Evolutionary conservation across 345 rosid species (phyloP).

Genomic region (Syzygium aromaticum): DNA sequence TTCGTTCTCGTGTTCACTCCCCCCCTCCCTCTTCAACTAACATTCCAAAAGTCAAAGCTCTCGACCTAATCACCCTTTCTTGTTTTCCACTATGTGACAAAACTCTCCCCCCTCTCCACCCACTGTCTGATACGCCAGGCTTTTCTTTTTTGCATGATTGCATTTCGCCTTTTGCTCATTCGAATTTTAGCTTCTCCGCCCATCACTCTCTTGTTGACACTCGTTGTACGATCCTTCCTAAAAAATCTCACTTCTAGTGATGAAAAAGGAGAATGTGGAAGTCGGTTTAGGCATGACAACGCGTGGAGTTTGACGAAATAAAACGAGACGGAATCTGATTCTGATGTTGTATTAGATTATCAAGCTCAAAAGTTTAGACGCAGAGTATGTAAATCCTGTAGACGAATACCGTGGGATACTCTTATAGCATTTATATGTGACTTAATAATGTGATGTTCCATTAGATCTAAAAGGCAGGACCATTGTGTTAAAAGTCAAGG

Average conservation of each 20-base stretch:
- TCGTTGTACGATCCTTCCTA: too few species aligned
- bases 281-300: too few species aligned
- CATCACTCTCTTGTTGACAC: background rate
- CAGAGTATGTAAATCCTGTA: too few species aligned
- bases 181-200: background rate
- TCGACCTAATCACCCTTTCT: background rate
- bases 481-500: background rate
- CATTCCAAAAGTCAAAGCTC: background rate
- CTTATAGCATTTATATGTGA: background rate
- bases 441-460: too few species aligned
- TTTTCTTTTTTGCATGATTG: background rate
- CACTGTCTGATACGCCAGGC: background rate
- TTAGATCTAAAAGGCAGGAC: background rate
- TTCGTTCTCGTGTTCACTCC: background rate
- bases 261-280: too few species aligned
- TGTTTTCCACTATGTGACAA: background rate
- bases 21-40: background rate
- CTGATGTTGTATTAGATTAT: too few species aligned
- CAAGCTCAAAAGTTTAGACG: too few species aligned
- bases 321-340: too few species aligned
- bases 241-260: too few species aligned
- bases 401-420: too few species aligned
- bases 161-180: background rate
- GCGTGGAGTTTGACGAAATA: too few species aligned
- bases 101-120: background rate